Evolutionary conservation across 495 filamentous ascomycete species (phyloP).

Genomic region (Aeminium ludgeri): DNA sequence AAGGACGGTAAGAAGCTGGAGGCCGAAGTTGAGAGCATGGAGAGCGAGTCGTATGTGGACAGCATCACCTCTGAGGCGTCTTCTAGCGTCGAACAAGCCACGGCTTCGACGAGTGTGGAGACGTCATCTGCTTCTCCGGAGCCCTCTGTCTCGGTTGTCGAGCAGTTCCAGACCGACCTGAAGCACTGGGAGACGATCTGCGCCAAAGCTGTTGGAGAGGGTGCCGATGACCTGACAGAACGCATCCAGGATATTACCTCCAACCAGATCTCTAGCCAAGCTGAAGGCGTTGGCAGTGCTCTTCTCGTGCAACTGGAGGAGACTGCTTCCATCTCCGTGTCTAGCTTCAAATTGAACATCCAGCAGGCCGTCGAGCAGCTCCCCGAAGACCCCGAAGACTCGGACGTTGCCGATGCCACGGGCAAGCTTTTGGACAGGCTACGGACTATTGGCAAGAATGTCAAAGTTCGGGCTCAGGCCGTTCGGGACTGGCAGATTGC

Average conservation of each 20-base stretch:
- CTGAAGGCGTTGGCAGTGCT: constrained; percentile 46
- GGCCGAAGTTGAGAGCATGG: constrained; percentile 38
- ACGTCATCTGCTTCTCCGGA: constrained; percentile 1
- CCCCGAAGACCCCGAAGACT: constrained; percentile 36
- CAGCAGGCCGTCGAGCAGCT: constrained; percentile 39
- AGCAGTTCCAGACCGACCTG: constrained; percentile 54
- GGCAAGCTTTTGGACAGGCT: constrained; percentile 49
- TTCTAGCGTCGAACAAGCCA: constrained; percentile 6
- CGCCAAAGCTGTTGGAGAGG: constrained; percentile 61
- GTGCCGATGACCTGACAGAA: constrained; percentile 49
- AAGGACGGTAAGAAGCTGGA: constrained; percentile 47
- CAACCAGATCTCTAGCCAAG: constrained; percentile 47
- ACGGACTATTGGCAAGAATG: constrained; percentile 52
- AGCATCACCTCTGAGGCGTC: constrained; percentile 8
- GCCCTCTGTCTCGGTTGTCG: constrained; percentile 18
- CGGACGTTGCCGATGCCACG: constrained; percentile 37
- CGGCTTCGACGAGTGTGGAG: constrained; percentile 9
- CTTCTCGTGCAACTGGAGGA: constrained; percentile 53
- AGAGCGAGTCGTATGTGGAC: constrained; percentile 17
- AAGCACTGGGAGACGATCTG: constrained; percentile 73
- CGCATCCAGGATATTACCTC: constrained; percentile 65
- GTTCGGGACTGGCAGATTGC: constrained; percentile 62
- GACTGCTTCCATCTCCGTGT: constrained; percentile 41
- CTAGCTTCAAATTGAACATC: constrained; percentile 51
- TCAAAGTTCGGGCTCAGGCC: constrained; percentile 67